Evolutionary conservation across 2,329 filamentous ascomycete species (phyloP).

Genomic region (Claviceps maximensis): DNA sequence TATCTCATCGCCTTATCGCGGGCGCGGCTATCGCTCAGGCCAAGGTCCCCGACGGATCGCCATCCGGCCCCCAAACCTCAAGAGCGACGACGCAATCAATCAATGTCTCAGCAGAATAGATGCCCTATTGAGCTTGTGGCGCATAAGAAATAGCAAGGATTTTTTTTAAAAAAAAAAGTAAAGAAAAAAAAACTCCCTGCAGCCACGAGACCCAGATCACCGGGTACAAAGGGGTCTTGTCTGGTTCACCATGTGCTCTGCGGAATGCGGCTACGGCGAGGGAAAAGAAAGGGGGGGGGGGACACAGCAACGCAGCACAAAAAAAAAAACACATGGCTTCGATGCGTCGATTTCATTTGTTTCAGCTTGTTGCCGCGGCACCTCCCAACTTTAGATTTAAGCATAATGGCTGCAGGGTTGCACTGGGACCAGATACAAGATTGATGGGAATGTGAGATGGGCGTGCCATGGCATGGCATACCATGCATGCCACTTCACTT

Average conservation of each 20-base stretch:
- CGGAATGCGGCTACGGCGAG: too few relatives aligned
- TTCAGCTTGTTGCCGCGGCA: neutral
- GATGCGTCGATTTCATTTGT: neutral
- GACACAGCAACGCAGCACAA: too few relatives aligned
- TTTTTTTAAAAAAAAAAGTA: too few relatives aligned
- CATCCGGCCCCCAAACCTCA: too few relatives aligned
- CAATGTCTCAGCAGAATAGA: constrained; percentile 3
- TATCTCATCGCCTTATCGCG: constrained; percentile 3
- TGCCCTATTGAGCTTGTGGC: too few relatives aligned
- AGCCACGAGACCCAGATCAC: neutral
- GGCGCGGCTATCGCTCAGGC: constrained; percentile 1
- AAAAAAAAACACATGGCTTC: neutral
- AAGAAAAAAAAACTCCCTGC: too few relatives aligned
- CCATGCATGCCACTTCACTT: neutral
- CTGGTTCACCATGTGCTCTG: too few relatives aligned
- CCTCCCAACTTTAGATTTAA: neutral
- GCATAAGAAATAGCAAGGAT: too few relatives aligned
- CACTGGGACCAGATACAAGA: neutral
- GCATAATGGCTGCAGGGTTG: neutral
- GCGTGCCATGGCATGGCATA: too few relatives aligned
- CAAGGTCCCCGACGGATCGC: too few relatives aligned
- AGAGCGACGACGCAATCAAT: neutral
- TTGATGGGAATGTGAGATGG: neutral
- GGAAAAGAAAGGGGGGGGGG: too few relatives aligned
- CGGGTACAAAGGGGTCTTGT: too few relatives aligned